Evolutionary conservation across 352 stramenopile genomes (phyloP), one percentile per base, ranked within the genome.

Genomic region (Globisporangium apiculatum): DNA sequence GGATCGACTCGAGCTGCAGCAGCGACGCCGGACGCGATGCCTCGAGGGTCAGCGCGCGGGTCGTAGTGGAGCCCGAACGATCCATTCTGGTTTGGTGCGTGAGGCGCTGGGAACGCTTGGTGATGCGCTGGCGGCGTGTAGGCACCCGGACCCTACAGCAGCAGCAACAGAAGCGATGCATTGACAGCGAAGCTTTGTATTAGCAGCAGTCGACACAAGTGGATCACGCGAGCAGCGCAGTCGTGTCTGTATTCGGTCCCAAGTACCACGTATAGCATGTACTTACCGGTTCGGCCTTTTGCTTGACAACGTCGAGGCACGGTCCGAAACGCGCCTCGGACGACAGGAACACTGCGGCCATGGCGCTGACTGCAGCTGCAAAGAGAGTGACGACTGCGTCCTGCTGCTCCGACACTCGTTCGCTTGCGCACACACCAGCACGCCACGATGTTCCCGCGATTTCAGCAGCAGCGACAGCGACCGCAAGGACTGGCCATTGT

Each of bases 291-390:
- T 80, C 61, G 17, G 66, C 66, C 8, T 75, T 65, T 24, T 56
- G 57, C 51, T 61, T 66, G 54, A 67, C 59, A 17, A 45, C 61
- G 57, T 75, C 57, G 36, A 84, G 65, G 55, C 75, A 67, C 17
- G 75, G 73, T 5, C 73, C 73, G 52, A 88, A 88, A 14, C 78
- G 73, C 11, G 53, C 56, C n/a, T 75, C 62, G 0, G 62, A 68
- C 10, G 69, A 71, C 52, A 82, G 61, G 66, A 88, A 86, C 18
- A 73, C 37, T 49, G 41, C 41, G 4, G 49, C 73, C 75, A 87
- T 58, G 47, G n/a, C n/a, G 24, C 12, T 42, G 12, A 11, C 15
- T 54, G 12, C 31, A 8, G 8, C 41, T 46, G 41, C 15, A 31
- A 31, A 31, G 24, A 31, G 24, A 31, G 24, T 15, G 38, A n/a